Evolutionary conservation across 2,329 filamentous ascomycete species (phyloP).

Genomic region (Microdochium nivale): DNA sequence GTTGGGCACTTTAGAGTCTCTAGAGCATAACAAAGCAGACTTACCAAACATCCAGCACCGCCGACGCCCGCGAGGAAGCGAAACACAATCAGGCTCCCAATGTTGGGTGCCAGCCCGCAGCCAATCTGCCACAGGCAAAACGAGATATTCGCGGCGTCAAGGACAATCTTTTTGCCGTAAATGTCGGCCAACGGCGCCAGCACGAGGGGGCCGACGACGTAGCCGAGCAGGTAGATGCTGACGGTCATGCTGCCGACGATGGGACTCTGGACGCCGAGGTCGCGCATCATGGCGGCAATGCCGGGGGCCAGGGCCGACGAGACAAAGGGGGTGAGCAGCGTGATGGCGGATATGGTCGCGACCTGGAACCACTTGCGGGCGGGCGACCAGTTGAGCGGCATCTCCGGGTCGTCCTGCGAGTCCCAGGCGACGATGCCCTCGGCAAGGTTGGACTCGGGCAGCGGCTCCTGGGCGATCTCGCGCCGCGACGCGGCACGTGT

Average conservation of each 20-base stretch:
- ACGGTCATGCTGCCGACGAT: slow-evolving; percentile 44
- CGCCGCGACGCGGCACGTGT: slow-evolving; percentile 13
- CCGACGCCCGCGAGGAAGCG: slow-evolving; percentile 51
- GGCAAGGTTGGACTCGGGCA: slow-evolving; percentile 42
- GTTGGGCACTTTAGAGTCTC: too few relatives aligned
- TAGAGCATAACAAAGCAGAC: too few relatives aligned
- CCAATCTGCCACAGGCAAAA: slow-evolving; percentile 58
- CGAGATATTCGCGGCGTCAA: slow-evolving; percentile 46
- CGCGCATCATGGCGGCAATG: slow-evolving; percentile 30
- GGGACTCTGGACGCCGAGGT: slow-evolving; percentile 32
- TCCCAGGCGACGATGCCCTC: slow-evolving; percentile 53
- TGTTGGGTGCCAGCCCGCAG: slow-evolving; percentile 48
- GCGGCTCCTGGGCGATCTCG: slow-evolving; percentile 21
- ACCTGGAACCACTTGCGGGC: slow-evolving; percentile 50
- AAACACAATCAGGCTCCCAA: slow-evolving; percentile 48
- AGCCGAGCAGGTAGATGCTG: slow-evolving; percentile 54
- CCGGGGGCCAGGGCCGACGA: slow-evolving; percentile 51
- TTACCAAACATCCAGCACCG: slow-evolving; percentile 38
- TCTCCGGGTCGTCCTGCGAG: slow-evolving; percentile 44
- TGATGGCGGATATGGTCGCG: slow-evolving; percentile 48
- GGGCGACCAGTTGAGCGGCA: slow-evolving; percentile 49
- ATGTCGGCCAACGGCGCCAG: slow-evolving; percentile 54
- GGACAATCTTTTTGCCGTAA: slow-evolving; percentile 50
- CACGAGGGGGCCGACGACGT: slow-evolving; percentile 47
- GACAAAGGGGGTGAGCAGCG: slow-evolving; percentile 57